These are phyloP conservation scores for Megacollybia platyphylla DNA, from an alignment of 1,284 basidiomycete genomes.

Conservation along the genomic window DNA sequence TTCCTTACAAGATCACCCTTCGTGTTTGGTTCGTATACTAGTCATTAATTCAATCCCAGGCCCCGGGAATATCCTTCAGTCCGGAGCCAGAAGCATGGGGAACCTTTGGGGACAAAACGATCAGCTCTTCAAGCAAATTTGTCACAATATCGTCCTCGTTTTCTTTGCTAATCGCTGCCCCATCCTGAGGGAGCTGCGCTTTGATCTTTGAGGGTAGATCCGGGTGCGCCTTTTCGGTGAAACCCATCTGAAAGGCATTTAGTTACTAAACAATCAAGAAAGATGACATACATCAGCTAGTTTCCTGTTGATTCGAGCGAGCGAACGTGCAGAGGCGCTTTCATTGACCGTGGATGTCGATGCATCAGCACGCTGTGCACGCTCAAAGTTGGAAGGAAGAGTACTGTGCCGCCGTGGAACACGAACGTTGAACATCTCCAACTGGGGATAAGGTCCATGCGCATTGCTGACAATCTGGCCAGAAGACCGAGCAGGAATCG, in stretches of 20 bases:
- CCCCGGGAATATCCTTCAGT: slow-evolving; percentile 19
- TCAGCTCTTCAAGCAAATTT: slow-evolving; percentile 47
- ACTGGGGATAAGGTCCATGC: slow-evolving; percentile 40
- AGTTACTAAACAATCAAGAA: slow-evolving; percentile 2
- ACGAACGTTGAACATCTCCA: slow-evolving; percentile 41
- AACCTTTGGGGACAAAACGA: slow-evolving; percentile 24
- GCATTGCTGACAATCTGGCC: slow-evolving; percentile 44
- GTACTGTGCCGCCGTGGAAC: slow-evolving; percentile 24
- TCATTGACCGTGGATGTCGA: slow-evolving; percentile 10
- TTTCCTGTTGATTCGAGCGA: slow-evolving; percentile 32
- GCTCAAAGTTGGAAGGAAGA: slow-evolving; percentile 12
- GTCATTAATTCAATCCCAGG: slow-evolving; percentile 22
- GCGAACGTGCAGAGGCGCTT: slow-evolving; percentile 21
- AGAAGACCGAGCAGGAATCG: background rate
- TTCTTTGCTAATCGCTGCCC: slow-evolving; percentile 26
- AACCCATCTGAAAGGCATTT: slow-evolving; percentile 48
- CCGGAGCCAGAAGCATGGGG: slow-evolving; percentile 21
- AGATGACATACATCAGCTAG: slow-evolving; percentile 32
- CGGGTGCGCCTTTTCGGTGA: slow-evolving; percentile 42
- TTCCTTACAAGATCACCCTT: background rate
- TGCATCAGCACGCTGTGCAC: slow-evolving; percentile 6
- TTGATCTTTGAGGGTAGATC: slow-evolving; percentile 37
- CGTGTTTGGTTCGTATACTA: background rate
- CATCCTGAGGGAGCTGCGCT: slow-evolving; percentile 31
- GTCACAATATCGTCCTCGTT: slow-evolving; percentile 52